Conservation (phyloP, 139 green algal species). For the Chlorella sp. region DNA sequence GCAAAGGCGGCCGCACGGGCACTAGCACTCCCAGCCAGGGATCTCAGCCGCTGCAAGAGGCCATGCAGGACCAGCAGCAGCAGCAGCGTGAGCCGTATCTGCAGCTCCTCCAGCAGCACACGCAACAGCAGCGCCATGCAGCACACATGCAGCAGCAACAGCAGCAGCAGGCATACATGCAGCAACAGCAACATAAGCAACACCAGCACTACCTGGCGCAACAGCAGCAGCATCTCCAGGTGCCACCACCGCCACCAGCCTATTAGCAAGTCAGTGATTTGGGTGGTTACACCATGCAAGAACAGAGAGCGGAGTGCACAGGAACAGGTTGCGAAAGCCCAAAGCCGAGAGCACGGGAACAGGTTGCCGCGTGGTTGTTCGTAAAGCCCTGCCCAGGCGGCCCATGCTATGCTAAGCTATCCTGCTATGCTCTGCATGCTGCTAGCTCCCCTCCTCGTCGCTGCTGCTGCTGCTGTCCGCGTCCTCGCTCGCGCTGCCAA, state of each 20-base stretch:
- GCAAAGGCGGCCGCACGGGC: neutral
- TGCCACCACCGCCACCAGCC: no score
- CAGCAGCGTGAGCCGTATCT: no score
- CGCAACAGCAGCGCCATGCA: neutral
- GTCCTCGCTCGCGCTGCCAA: no score
- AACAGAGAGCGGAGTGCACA: neutral
- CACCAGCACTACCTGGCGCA: constrained; percentile 4
- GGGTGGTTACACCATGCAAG: neutral
- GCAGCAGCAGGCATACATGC: neutral
- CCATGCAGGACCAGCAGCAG: neutral
- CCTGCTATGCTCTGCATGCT: no score
- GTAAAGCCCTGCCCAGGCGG: neutral
- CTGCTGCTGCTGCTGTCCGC: no score
- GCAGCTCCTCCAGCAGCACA: neutral
- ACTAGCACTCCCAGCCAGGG: neutral
- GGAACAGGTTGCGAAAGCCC: neutral
- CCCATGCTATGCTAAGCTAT: no score
- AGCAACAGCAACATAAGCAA: neutral
- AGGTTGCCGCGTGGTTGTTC: neutral
- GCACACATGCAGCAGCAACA: no score
- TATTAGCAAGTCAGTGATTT: no score
- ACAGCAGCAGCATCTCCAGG: neutral
- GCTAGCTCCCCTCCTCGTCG: no score
- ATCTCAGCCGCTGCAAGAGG: neutral
- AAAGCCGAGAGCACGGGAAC: neutral